phyloP scores from a whole-genome alignment of 2,329 filamentous ascomycete genomes.

The Rasamsonia emersonii region DNA sequence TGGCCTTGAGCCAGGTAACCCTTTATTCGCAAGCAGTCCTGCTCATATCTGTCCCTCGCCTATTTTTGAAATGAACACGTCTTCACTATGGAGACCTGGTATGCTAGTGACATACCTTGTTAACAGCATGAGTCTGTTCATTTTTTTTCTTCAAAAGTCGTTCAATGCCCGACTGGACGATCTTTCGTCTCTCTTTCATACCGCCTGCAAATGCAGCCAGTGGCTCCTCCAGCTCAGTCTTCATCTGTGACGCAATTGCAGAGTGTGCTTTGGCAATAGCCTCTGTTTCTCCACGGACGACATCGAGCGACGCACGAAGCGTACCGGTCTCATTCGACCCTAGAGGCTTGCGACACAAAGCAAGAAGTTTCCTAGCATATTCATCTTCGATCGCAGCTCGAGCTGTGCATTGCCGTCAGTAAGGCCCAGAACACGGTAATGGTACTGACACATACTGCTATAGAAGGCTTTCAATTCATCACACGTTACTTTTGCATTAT shows the following conservation, averaged over 20 bases:
- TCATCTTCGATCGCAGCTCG: slow-evolving; percentile 94
- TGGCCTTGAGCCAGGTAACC: slow-evolving; percentile 96
- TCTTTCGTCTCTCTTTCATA: slow-evolving; percentile 95
- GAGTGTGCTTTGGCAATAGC: slow-evolving; percentile 91
- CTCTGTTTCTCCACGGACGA: slow-evolving; percentile 80
- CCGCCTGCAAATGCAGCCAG: slow-evolving; percentile 83
- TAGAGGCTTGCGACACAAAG: slow-evolving; percentile 76
- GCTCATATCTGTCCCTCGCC: slow-evolving; percentile 90
- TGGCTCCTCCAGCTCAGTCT: slow-evolving; percentile 88
- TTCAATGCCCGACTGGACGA: slow-evolving; percentile 88
- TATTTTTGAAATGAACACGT: slow-evolving; percentile 25
- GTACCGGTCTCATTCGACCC: slow-evolving; percentile 82
- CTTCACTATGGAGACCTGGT: slow-evolving; percentile 1
- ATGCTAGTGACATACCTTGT: slow-evolving; percentile 57
- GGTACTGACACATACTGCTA: slow-evolving; percentile 54
- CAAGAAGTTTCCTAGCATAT: slow-evolving; percentile 81
- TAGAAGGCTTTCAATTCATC: slow-evolving; percentile 94
- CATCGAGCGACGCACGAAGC: slow-evolving; percentile 75
- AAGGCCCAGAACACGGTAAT: background rate
- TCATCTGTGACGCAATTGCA: slow-evolving; percentile 87
- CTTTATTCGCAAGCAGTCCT: slow-evolving; percentile 97
- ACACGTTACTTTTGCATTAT: slow-evolving; percentile 83
- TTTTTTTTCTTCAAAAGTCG: slow-evolving; percentile 89
- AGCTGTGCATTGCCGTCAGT: slow-evolving; percentile 43
- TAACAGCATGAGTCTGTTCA: slow-evolving; percentile 81